phyloP scores from a whole-genome alignment of 192 early-diverging fungal genomes.

The Dispira parvispora region DNA sequence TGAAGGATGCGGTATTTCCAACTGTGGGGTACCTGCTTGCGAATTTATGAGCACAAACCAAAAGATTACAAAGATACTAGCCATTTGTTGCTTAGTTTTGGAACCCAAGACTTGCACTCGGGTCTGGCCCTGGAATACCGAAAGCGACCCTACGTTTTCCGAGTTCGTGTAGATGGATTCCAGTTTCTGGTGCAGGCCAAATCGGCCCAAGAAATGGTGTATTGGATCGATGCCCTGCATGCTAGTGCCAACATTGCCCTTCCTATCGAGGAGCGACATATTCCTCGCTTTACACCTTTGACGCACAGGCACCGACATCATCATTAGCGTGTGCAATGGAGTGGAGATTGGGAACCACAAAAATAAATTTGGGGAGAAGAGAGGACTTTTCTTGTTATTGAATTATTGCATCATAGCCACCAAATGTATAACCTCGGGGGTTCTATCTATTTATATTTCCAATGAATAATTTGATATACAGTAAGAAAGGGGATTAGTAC shows the following conservation, averaged over 20 bases:
- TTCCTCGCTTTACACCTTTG: slow-evolving; percentile 7
- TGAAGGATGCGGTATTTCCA: slow-evolving; percentile 1
- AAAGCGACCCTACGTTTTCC: slow-evolving; percentile 6
- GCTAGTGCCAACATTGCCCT: slow-evolving; percentile 11
- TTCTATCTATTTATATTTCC: neutral
- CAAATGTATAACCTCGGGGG: neutral
- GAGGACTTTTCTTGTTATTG: neutral
- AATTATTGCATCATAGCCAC: neutral
- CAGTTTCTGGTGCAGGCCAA: slow-evolving; percentile 5
- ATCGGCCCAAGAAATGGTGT: neutral
- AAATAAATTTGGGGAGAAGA: neutral
- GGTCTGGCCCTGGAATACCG: slow-evolving; percentile 8
- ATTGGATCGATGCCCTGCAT: slow-evolving; percentile 3
- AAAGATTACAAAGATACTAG: neutral
- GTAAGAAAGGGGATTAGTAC: neutral
- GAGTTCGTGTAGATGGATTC: slow-evolving; percentile 4
- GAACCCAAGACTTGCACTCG: neutral
- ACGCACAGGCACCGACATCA: neutral
- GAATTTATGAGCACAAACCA: neutral
- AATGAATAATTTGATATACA: neutral
- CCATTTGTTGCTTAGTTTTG: neutral
- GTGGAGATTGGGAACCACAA: neutral
- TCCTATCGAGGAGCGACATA: slow-evolving; percentile 7
- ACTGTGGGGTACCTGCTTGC: slow-evolving; percentile 10
- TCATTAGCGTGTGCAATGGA: neutral